These are phyloP conservation scores for Colletotrichum paranaense DNA, from an alignment of 2,329 filamentous ascomycete genomes.

Conservation along the genomic window DNA sequence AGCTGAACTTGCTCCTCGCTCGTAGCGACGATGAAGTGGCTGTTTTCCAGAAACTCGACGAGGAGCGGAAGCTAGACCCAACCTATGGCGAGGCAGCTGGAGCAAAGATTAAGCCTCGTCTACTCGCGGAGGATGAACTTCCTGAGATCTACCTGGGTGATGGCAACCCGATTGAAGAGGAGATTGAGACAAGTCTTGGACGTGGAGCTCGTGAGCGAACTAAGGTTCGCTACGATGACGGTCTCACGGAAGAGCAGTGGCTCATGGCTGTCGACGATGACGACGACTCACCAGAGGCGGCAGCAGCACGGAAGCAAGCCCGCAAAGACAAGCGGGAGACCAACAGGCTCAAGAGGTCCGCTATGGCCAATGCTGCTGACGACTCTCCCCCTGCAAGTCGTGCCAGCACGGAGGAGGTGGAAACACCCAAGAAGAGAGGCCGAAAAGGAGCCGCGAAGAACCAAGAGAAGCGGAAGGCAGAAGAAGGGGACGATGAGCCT, in stretches of 20 bases:
- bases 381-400: constrained; percentile 83
- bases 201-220: constrained; percentile 96
- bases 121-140: constrained; percentile 88
- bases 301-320: constrained; percentile 89
- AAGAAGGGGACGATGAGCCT: constrained; percentile 80
- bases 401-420: constrained; percentile 82
- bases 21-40: constrained; percentile 83
- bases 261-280: constrained; percentile 97
- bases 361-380: constrained; percentile 50
- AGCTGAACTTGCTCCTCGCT: constrained; percentile 94
- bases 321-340: constrained; percentile 82
- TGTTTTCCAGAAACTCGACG: constrained; percentile 86
- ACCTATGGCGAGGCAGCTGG: constrained; percentile 76
- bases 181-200: constrained; percentile 79
- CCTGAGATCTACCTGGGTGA: constrained; percentile 95
- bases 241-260: constrained; percentile 98
- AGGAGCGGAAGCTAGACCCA: constrained; percentile 73
- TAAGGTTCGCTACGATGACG: constrained; percentile 95
- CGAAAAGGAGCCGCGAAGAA: constrained; percentile 80
- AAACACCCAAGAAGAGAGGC: constrained; percentile 83
- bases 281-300: constrained; percentile 92
- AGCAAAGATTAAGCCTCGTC: constrained; percentile 76
- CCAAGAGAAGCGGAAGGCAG: constrained; percentile 88
- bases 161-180: constrained; percentile 82
- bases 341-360: constrained; percentile 76